Evolutionary conservation across 1,139 yeast species (phyloP).

Genomic region (Blastobotrys capitulatus): DNA sequence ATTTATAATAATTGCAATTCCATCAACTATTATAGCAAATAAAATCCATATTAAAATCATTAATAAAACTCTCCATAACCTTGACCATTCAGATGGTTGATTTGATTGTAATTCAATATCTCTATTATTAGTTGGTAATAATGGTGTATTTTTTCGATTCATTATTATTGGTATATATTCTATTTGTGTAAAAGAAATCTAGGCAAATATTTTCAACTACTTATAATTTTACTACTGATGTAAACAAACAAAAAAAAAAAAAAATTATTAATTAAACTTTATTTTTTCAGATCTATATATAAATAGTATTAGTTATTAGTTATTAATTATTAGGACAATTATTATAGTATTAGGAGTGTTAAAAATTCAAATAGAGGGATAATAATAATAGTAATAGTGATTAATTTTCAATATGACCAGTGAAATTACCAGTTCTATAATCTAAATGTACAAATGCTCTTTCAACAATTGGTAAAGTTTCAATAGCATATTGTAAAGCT

Average conservation of each 20-base stretch:
- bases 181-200: too few species aligned
- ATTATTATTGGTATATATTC: not conserved
- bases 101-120: not conserved
- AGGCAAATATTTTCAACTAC: too few species aligned
- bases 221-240: too few species aligned
- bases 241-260: too few species aligned
- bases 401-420: conserved; percentile 30
- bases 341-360: too few species aligned
- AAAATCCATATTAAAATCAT: not conserved
- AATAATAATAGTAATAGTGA: not conserved
- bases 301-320: too few species aligned
- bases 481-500: conserved; percentile 73
- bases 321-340: too few species aligned
- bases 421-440: conserved; percentile 41
- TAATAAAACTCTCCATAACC: not conserved
- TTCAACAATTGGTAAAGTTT: conserved; percentile 70
- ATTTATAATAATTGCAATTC: not conserved
- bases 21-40: not conserved
- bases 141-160: not conserved
- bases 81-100: not conserved
- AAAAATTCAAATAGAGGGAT: not conserved
- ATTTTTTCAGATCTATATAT: too few species aligned
- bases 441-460: conserved; percentile 80
- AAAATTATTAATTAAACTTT: too few species aligned
- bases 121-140: not conserved